These are phyloP conservation scores for Yarrowia yakushimensis DNA, from an alignment of 805 yeast genomes.

Conservation along the genomic window DNA sequence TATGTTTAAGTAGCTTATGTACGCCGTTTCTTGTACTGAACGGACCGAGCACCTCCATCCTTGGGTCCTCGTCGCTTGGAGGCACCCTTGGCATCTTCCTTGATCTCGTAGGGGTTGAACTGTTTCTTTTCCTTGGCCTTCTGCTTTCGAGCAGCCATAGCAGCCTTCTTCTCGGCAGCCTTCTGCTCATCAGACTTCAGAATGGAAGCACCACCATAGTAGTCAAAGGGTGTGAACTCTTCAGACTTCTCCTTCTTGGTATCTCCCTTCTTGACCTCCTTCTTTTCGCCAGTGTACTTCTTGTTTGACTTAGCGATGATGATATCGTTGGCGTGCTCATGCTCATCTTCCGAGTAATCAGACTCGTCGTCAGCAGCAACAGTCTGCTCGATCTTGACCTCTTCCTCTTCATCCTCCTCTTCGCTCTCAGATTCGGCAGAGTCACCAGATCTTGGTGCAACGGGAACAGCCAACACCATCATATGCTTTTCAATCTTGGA, in stretches of 20 bases:
- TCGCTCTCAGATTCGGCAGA: background rate
- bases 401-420: background rate
- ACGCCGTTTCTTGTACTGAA: constrained; percentile 26
- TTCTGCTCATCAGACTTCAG: constrained; percentile 27
- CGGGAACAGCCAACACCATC: constrained; percentile 22
- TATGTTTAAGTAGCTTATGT: background rate
- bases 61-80: constrained; percentile 26
- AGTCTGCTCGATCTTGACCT: background rate
- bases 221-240: constrained; percentile 33
- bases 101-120: constrained; percentile 31
- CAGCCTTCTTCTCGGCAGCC: constrained; percentile 9
- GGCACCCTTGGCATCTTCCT: constrained; percentile 29
- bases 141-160: background rate
- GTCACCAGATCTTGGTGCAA: background rate
- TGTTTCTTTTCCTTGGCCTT: constrained; percentile 22
- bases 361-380: background rate
- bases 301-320: constrained; percentile 23
- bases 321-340: constrained; percentile 8
- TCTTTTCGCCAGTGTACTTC: constrained; percentile 15
- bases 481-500: constrained; percentile 3
- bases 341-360: constrained; percentile 3
- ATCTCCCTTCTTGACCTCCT: background rate
- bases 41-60: constrained; percentile 28
- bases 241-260: constrained; percentile 3
- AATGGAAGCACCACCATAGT: constrained; percentile 32